A percentile compares a stretch with the other conserved stretches of the same genome.
These are phyloP conservation scores for Fraxinus albicans DNA, from an alignment of 305 asterid species.

Conservation along the genomic window DNA sequence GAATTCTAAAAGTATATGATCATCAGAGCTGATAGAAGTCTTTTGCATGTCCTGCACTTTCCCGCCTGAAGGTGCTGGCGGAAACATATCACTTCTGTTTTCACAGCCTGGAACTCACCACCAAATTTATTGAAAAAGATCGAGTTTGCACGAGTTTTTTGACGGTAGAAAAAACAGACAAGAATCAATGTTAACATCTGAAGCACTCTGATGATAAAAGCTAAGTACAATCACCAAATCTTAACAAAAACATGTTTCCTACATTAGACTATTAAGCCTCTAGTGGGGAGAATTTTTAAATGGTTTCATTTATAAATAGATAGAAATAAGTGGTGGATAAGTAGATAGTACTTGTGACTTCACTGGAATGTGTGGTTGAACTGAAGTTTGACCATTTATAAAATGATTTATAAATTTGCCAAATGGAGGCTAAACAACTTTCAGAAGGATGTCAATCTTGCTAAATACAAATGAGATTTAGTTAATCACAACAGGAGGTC, in stretches of 20 bases:
- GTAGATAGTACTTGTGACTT: not conserved
- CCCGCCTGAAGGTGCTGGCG: not conserved
- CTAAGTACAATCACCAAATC: not conserved
- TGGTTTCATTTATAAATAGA: not conserved
- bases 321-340: not conserved
- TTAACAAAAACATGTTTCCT: not conserved
- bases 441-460: not conserved
- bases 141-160: not conserved
- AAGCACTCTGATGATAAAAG: not conserved
- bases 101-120: not conserved
- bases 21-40: not conserved
- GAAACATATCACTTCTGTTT: not conserved
- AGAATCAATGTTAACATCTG: conserved; percentile 1
- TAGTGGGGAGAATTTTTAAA: not conserved
- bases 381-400: not conserved
- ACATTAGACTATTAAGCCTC: not conserved
- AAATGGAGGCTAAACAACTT: not conserved
- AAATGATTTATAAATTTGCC: not conserved
- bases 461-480: not conserved
- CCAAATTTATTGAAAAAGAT: not conserved
- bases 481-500: not conserved
- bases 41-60: not conserved
- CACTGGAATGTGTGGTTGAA: not conserved
- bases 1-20: not conserved
- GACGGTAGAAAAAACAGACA: conserved; percentile 3